phyloP scores from a whole-genome alignment of 768 basidiomycete genomes.

The Coprinopsis marcescibilis region DNA sequence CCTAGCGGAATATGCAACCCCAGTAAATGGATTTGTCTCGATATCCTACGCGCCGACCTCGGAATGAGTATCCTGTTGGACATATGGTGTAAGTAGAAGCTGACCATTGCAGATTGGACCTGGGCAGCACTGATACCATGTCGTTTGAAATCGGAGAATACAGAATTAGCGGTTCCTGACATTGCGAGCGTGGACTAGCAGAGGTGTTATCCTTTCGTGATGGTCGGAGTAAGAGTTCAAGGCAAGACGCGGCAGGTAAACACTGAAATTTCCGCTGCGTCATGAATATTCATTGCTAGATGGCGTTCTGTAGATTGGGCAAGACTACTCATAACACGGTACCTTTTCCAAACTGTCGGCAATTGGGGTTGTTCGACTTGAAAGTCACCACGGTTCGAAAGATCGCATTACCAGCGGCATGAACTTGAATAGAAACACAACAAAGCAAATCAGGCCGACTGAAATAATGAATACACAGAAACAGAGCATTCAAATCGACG shows the following conservation, averaged over 20 bases:
- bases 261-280: too few relatives aligned
- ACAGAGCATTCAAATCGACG: not conserved
- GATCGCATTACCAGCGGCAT: too few relatives aligned
- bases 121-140: not conserved
- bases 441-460: too few relatives aligned
- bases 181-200: not conserved
- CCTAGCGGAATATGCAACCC: constrained; percentile 61
- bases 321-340: too few relatives aligned
- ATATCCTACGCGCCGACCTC: constrained; percentile 47
- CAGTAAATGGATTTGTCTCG: constrained; percentile 86
- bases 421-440: too few relatives aligned
- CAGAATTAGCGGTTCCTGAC: not conserved
- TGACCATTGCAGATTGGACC: constrained; percentile 1
- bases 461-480: not conserved
- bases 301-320: too few relatives aligned
- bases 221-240: not conserved
- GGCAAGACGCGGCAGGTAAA: too few relatives aligned
- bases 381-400: too few relatives aligned
- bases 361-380: too few relatives aligned
- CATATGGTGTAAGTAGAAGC: not conserved
- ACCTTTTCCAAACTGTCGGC: too few relatives aligned
- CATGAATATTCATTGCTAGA: too few relatives aligned
- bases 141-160: not conserved
- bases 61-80: not conserved
- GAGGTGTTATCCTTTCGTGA: not conserved